phyloP scores from a whole-genome alignment of 805 yeast genomes.

The Cyberlindnera veronae region DNA sequence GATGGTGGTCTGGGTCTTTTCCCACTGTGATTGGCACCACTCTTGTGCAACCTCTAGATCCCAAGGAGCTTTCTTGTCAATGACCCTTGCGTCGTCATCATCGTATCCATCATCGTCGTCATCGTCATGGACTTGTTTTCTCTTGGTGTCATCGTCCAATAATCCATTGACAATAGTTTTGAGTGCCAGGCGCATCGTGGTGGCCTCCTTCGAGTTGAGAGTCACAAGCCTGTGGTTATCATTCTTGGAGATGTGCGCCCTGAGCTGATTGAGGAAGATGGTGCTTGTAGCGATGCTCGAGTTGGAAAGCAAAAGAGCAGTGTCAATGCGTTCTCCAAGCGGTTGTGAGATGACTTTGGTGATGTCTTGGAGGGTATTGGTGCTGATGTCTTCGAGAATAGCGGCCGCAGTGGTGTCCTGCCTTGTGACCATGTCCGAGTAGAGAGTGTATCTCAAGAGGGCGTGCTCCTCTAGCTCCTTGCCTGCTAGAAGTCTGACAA shows the following conservation, averaged over 20 bases:
- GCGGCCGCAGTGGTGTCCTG: slow-evolving; percentile 15
- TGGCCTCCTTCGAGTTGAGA: slow-evolving; percentile 25
- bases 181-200: slow-evolving; percentile 24
- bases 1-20: slow-evolving; percentile 2
- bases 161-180: slow-evolving; percentile 21
- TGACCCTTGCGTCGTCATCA: slow-evolving; percentile 11
- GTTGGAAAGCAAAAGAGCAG: slow-evolving; percentile 20
- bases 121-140: slow-evolving; percentile 2
- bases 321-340: slow-evolving; percentile 9
- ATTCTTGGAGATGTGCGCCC: slow-evolving; percentile 7
- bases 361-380: slow-evolving; percentile 15
- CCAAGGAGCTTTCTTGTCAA: slow-evolving; percentile 23
- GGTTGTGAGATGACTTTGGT: slow-evolving; percentile 7
- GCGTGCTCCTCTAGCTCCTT: slow-evolving; percentile 16
- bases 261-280: slow-evolving; percentile 15
- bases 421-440: slow-evolving; percentile 8
- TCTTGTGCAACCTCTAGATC: slow-evolving; percentile 26
- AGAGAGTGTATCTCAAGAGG: slow-evolving; percentile 17
- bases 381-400: slow-evolving; percentile 19
- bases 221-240: slow-evolving; percentile 15
- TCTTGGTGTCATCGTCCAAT: background rate
- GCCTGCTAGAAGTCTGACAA: slow-evolving; percentile 19
- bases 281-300: slow-evolving; percentile 23
- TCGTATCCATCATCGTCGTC: slow-evolving; percentile 15
- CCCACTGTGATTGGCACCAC: slow-evolving; percentile 20